Evolutionary conservation across 2,329 filamentous ascomycete genomes (phyloP).

Genomic region (Cercospora citrullina): DNA sequence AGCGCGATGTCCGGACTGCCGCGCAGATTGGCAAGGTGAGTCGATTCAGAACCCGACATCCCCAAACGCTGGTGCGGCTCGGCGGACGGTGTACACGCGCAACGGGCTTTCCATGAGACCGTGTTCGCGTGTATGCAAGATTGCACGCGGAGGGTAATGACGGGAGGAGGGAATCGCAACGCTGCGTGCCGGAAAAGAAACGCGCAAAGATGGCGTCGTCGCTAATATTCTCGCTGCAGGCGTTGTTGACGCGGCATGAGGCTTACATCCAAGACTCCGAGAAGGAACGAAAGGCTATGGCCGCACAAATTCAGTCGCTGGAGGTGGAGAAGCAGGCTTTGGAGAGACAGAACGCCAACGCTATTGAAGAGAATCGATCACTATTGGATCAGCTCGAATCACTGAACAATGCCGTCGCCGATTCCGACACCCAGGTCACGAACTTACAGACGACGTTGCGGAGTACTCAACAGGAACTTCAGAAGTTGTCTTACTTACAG

Average conservation of each 20-base stretch:
- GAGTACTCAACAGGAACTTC: conserved; percentile 74
- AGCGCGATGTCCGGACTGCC: conserved; percentile 83
- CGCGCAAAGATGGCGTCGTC: conserved; percentile 48
- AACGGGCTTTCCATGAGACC: conserved; percentile 2
- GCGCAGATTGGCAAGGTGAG: conserved; percentile 87
- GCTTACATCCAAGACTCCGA: conserved; percentile 91
- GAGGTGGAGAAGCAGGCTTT: conserved; percentile 69
- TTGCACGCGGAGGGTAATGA: conserved; percentile 5
- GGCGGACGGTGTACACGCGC: conserved; percentile 9
- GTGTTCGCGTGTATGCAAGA: conserved; percentile 12
- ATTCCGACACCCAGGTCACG: conserved; percentile 78
- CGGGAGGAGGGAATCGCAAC: conserved; percentile 10
- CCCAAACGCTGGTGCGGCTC: conserved; percentile 32
- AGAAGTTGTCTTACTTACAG: conserved; percentile 71
- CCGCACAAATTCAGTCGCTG: conserved; percentile 70
- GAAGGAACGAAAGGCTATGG: conserved; percentile 74
- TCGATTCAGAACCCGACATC: conserved; percentile 38
- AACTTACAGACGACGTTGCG: conserved; percentile 74
- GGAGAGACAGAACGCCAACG: conserved; percentile 73
- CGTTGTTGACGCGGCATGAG: conserved; percentile 87
- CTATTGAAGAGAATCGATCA: conserved; percentile 77
- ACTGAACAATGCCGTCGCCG: conserved; percentile 74
- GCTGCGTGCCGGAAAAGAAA: conserved; percentile 18
- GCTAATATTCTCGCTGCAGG: conserved; percentile 75
- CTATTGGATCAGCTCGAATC: conserved; percentile 82